Evolutionary conservation across 148 eudicot species (phyloP), one percentile per base, ranked within the genome.

Genomic region (Cornus controversa): DNA sequence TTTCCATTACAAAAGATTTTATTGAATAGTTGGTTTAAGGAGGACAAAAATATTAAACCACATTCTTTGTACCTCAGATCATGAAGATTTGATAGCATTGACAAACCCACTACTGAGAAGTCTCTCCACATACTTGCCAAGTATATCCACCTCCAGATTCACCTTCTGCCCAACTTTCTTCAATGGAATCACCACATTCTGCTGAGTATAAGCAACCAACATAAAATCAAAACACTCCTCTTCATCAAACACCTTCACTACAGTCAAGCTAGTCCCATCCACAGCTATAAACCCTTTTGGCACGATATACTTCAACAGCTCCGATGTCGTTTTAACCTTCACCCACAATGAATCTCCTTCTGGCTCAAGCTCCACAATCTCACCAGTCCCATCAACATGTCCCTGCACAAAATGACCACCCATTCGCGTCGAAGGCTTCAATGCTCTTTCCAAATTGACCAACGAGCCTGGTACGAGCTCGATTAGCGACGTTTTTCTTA

Each of bases 351-450:
- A 95, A 73, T 95, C 97, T 2, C 85, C 89, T 70, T 95, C 99
- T 0, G 85, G 77, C 58, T 82, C 84, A 20, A 81, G 85, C 9
- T 76, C 75, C 60, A 90, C 90, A 24, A 95, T 95, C 76, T 87
- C 89, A 2, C 97, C 99, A 0, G 97, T 93, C 66, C 96, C 97
- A 69, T 95, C 99, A 70, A 95, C 99, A 64, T 95, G 99, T 4
- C 99, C 99, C 89, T 95, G 99, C 83, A 95, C 98, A 74, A 95
- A 93, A 87, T 95, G 99, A 28, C 99, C 99, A 23, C 99, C 99
- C 99, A 95, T 93, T 74, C 99, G 82, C 16, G 99, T 95, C 65
- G 90, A 86, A n/a, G 98, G 92, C 68, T 81, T 82, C 79, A 95
- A 75, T 0, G 99, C 97, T 84, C 99, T 87, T 85, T 95, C 99